Evolutionary conservation across 257 asterid species (phyloP).

Genomic region (Ballota nigra): DNA sequence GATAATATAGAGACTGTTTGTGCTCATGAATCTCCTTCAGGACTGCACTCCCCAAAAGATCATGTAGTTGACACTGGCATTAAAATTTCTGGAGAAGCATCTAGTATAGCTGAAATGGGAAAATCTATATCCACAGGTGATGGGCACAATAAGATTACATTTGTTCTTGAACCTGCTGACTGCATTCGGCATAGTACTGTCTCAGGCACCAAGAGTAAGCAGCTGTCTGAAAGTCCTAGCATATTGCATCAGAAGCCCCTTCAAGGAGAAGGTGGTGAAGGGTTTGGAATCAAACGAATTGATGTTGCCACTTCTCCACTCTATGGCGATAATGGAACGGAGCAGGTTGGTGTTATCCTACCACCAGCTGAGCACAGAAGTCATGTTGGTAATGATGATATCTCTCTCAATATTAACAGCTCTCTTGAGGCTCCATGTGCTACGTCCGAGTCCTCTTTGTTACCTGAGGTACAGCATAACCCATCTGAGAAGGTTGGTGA

Average conservation of each 20-base stretch:
- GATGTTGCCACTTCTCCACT: constrained; percentile 17
- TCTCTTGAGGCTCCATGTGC: constrained; percentile 30
- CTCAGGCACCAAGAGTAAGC: constrained; percentile 30
- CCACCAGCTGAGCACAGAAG: constrained; percentile 31
- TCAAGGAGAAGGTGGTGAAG: constrained; percentile 33
- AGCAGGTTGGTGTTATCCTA: constrained; percentile 27
- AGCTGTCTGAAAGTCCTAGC: constrained; percentile 30
- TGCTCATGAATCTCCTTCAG: constrained; percentile 33
- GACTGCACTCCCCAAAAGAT: constrained; percentile 36
- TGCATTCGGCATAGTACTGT: constrained; percentile 24
- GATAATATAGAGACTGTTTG: constrained; percentile 26
- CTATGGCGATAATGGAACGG: constrained; percentile 23
- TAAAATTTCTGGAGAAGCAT: constrained; percentile 25
- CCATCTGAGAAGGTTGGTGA: constrained; percentile 25
- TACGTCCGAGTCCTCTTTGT: constrained; percentile 20
- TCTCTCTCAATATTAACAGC: constrained; percentile 29
- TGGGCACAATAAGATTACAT: constrained; percentile 30
- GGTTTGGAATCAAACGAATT: constrained; percentile 17
- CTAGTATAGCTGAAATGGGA: constrained; percentile 20
- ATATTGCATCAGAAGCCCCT: constrained; percentile 25
- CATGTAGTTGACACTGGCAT: constrained; percentile 37
- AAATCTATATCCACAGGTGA: constrained; percentile 32
- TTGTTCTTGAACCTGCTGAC: constrained; percentile 35
- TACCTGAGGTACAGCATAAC: constrained; percentile 18
- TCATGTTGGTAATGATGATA: constrained; percentile 28